phyloP scores from a whole-genome alignment of 306 rosid genomes.

The Vigna trinervia region DNA sequence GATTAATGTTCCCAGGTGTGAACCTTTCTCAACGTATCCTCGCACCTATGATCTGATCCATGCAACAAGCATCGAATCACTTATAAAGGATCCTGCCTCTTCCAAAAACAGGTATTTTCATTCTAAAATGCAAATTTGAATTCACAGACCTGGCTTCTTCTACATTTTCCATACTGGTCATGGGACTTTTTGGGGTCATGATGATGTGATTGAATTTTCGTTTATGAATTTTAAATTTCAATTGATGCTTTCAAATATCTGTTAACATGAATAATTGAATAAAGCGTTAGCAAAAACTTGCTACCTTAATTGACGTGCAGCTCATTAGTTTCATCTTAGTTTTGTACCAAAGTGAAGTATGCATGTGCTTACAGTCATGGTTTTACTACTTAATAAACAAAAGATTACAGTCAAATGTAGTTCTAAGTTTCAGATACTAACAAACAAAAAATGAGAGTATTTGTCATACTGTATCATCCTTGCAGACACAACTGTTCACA shows the following conservation, averaged over 20 bases:
- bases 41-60: conserved; percentile 93
- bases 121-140: conserved; percentile 34
- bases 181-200: background rate
- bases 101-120: conserved; percentile 71
- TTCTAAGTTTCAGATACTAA: conserved; percentile 4
- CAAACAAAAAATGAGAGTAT: background rate
- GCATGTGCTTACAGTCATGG: background rate
- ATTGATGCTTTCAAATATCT: conserved; percentile 31
- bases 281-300: background rate
- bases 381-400: too few species aligned
- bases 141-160: conserved; percentile 13
- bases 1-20: conserved; percentile 75
- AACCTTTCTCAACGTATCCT: conserved; percentile 98
- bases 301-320: conserved; percentile 12
- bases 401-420: background rate
- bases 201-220: conserved; percentile 1
- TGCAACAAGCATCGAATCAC: conserved; percentile 80
- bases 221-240: conserved; percentile 2
- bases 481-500: background rate
- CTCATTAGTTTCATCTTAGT: background rate
- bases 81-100: conserved; percentile 68
- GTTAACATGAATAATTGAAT: conserved; percentile 6
- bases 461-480: conserved; percentile 9
- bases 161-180: conserved; percentile 11
- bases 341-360: background rate